Evolutionary conservation across 2,329 filamentous ascomycete species (phyloP).

Genomic region (Fusarium floridanum): DNA sequence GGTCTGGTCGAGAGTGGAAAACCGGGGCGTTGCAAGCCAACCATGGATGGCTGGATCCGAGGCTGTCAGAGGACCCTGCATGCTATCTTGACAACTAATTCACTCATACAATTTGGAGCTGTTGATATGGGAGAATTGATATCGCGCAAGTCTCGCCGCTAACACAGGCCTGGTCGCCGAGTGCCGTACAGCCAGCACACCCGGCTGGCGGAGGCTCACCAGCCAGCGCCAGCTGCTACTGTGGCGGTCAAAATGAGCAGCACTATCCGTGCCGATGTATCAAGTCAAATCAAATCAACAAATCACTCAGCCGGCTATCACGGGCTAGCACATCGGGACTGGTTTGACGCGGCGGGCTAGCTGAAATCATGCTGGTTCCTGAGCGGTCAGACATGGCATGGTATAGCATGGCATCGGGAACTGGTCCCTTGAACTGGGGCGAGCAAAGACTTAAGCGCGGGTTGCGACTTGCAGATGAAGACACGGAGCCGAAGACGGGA

Average conservation of each 20-base stretch:
- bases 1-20: conserved; percentile 21
- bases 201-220: neutral
- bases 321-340: conserved; percentile 16
- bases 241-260: conserved; percentile 25
- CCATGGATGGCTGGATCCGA: conserved; percentile 32
- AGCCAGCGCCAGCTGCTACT: neutral
- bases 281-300: conserved; percentile 8
- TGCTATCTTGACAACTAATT: conserved; percentile 42
- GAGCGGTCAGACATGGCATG: neutral
- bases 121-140: conserved; percentile 15
- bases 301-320: conserved; percentile 33
- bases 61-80: conserved; percentile 44
- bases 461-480: conserved; percentile 17
- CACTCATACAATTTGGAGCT: conserved; percentile 45
- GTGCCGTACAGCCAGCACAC: neutral
- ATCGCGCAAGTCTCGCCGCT: conserved; percentile 22
- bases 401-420: neutral
- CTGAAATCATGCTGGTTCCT: conserved; percentile 7
- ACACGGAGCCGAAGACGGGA: conserved; percentile 22
- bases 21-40: conserved; percentile 26
- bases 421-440: conserved; percentile 4
- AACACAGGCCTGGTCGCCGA: conserved; percentile 4
- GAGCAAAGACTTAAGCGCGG: conserved; percentile 6
- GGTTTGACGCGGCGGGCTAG: conserved; percentile 1
- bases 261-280: neutral